Percentiles rank a stretch among this genome's conserved stretches.
Evolutionary conservation across 805 yeast genomes (phyloP).

Genomic region (Candida coleopterorum): DNA sequence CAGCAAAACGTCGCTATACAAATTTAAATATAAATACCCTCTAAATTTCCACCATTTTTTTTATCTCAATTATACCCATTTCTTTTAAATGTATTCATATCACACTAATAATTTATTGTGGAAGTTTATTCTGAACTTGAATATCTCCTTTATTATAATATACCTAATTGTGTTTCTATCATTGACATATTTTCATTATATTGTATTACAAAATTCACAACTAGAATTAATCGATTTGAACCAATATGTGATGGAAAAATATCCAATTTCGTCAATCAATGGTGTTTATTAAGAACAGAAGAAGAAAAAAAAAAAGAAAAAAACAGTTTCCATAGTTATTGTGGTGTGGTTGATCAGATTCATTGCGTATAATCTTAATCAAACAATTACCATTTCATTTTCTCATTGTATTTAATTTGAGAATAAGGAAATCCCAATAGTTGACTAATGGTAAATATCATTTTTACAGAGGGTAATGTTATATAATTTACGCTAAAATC

Average conservation of each 20-base stretch:
- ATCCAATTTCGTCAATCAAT: background rate
- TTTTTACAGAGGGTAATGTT: constrained; percentile 50
- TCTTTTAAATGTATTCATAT: background rate
- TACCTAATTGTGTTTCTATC: background rate
- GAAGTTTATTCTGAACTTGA: background rate
- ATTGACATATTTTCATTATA: background rate
- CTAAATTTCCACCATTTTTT: too few species aligned
- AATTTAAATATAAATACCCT: too few species aligned
- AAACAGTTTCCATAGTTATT: too few species aligned
- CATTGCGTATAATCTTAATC: constrained; percentile 51
- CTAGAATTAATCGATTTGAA: background rate
- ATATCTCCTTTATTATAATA: background rate
- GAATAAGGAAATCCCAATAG: constrained; percentile 45
- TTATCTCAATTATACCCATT: background rate
- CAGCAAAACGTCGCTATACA: too few species aligned
- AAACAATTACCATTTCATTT: constrained; percentile 38
- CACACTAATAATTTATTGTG: background rate
- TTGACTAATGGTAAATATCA: constrained; percentile 45
- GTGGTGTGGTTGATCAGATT: too few species aligned
- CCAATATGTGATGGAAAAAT: background rate
- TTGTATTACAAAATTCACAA: background rate
- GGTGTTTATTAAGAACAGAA: background rate
- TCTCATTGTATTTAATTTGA: constrained; percentile 35
- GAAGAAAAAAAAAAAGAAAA: background rate
- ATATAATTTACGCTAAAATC: constrained; percentile 59